phyloP scores from a whole-genome alignment of 441 rosid species.

The Erodium trifolium region DNA sequence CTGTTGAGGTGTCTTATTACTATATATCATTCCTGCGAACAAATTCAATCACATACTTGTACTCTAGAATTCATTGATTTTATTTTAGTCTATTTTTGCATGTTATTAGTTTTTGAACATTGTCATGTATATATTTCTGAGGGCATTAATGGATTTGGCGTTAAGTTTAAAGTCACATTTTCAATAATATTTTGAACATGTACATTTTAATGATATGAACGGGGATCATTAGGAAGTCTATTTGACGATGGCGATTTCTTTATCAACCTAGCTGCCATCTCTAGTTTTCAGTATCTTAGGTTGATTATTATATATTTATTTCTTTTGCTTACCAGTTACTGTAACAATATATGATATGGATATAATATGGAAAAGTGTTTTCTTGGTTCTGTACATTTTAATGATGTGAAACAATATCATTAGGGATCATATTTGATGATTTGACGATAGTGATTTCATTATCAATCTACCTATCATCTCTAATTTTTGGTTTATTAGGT shows the following conservation, averaged over 20 bases:
- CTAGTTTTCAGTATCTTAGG: constrained; percentile 3
- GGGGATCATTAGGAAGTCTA: background rate
- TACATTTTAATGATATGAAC: too few species aligned
- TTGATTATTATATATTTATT: constrained; percentile 11
- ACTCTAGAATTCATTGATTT: too few species aligned
- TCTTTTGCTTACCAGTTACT: constrained; percentile 41
- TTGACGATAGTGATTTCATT: background rate
- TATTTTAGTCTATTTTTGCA: too few species aligned
- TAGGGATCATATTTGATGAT: too few species aligned
- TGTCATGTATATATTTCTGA: too few species aligned
- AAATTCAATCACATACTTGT: background rate
- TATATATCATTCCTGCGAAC: background rate
- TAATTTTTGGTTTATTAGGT: constrained; percentile 4
- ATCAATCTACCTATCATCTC: background rate
- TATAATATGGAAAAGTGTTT: constrained; percentile 96
- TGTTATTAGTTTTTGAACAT: too few species aligned
- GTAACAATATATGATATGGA: constrained; percentile 99
- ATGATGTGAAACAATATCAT: too few species aligned
- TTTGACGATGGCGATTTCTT: background rate
- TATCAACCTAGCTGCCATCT: background rate
- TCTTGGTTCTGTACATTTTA: constrained; percentile 65
- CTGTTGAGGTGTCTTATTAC: constrained; percentile 55
- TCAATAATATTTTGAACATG: background rate
- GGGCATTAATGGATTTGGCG: too few species aligned
- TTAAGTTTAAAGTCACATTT: background rate